A percentile compares a stretch with the other conserved stretches of the same genome.
phyloP scores from a whole-genome alignment of 306 rosid species.

The Hippophae gyantsensis region DNA sequence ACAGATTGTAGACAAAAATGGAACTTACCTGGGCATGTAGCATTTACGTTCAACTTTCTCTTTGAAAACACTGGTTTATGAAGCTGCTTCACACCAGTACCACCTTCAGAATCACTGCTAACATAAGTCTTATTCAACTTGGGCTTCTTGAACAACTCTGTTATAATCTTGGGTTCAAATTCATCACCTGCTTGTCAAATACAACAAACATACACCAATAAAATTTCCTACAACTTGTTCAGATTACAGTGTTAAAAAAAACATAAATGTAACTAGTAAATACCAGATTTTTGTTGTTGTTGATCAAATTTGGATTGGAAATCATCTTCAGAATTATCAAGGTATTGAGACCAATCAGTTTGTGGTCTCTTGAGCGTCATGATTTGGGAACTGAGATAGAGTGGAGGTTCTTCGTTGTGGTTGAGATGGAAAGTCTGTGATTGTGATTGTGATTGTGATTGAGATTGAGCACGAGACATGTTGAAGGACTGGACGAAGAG shows the following conservation, averaged over 20 bases:
- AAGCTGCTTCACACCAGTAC: not conserved
- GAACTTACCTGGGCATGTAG: slow-evolving; percentile 31
- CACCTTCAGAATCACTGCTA: not conserved
- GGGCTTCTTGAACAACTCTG: slow-evolving; percentile 41
- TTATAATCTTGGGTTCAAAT: slow-evolving; percentile 43
- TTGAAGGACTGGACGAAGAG: slow-evolving; percentile 75
- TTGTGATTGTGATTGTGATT: slow-evolving; percentile 23
- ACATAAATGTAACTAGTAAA: not conserved
- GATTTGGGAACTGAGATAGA: not conserved
- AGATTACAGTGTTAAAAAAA: not conserved
- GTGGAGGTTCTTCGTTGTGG: not conserved
- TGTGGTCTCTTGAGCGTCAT: slow-evolving; percentile 13
- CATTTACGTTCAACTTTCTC: slow-evolving; percentile 15
- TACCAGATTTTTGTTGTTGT: not conserved
- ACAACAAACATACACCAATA: not conserved
- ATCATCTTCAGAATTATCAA: slow-evolving; percentile 33
- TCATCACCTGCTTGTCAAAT: slow-evolving; percentile 23
- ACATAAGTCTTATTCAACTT: slow-evolving; percentile 21
- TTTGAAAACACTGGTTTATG: slow-evolving; percentile 23
- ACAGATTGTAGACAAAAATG: not conserved
- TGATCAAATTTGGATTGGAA: not conserved
- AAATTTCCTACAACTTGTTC: not conserved
- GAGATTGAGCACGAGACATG: slow-evolving; percentile 47
- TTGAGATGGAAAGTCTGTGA: slow-evolving; percentile 1
- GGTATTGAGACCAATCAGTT: slow-evolving; percentile 61